Evolutionary conservation across 2,329 filamentous ascomycete species (phyloP).

Genomic region (Ophiostoma sp.): DNA sequence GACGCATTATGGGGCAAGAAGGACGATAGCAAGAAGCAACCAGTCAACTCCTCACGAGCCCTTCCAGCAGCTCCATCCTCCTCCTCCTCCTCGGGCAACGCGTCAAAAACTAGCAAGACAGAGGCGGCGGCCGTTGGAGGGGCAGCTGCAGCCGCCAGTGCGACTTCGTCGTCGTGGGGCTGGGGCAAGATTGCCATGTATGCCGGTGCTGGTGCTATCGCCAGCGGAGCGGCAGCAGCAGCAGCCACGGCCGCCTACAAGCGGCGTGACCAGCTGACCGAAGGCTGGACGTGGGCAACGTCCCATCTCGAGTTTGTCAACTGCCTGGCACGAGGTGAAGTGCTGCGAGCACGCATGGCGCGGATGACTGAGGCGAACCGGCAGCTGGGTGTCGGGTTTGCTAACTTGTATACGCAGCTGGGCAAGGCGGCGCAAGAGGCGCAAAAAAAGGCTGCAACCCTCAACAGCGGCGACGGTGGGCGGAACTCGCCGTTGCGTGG

Average conservation of each 20-base stretch:
- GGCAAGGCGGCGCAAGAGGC: conserved; percentile 54
- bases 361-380: conserved; percentile 64
- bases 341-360: conserved; percentile 73
- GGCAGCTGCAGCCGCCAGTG: neutral
- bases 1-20: conserved; percentile 63
- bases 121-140: conserved; percentile 27
- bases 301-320: conserved; percentile 94
- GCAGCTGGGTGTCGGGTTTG: conserved; percentile 72
- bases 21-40: neutral
- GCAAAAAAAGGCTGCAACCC: neutral
- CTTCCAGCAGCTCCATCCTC: neutral
- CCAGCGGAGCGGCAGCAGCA: conserved; percentile 64
- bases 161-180: conserved; percentile 57
- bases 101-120: neutral
- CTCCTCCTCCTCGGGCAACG: neutral
- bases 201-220: conserved; percentile 71
- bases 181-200: conserved; percentile 87
- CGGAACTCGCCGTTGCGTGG: conserved; percentile 46
- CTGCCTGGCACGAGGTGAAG: conserved; percentile 79
- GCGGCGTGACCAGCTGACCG: conserved; percentile 75
- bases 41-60: neutral
- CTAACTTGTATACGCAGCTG: conserved; percentile 83
- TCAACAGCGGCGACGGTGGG: conserved; percentile 51
- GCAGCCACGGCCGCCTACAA: conserved; percentile 83
- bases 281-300: conserved; percentile 77